Evolutionary conservation across 768 basidiomycete genomes (phyloP).

Genomic region (Russula vinacea): DNA sequence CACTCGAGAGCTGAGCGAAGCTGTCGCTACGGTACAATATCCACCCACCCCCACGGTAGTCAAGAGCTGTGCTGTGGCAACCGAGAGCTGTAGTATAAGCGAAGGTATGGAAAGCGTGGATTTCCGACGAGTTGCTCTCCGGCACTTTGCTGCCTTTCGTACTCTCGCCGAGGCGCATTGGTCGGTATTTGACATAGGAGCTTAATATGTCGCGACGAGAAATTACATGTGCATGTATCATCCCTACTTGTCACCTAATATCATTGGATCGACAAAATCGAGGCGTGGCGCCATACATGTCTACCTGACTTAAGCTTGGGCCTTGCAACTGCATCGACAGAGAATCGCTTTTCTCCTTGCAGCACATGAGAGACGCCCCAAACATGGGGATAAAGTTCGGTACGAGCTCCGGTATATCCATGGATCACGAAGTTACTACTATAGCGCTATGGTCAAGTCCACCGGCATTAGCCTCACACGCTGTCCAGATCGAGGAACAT

Average conservation of each 20-base stretch:
- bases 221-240: slow-evolving; percentile 50
- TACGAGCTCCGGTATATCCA: slow-evolving; percentile 12
- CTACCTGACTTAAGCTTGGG: slow-evolving; percentile 5
- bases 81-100: background rate
- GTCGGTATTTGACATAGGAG: background rate
- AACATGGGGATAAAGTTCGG: slow-evolving; percentile 12
- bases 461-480: too few relatives aligned
- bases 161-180: background rate
- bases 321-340: background rate
- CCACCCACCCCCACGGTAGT: background rate
- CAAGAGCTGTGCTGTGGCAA: background rate
- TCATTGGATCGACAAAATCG: background rate
- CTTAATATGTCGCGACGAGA: slow-evolving; percentile 28
- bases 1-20: background rate
- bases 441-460: background rate
- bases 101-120: background rate
- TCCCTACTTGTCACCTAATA: too few relatives aligned
- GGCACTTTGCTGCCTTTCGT: background rate
- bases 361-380: background rate
- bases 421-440: background rate
- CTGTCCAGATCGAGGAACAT: too few relatives aligned
- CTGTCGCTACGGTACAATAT: background rate
- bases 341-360: slow-evolving; percentile 10
- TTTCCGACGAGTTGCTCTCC: background rate
- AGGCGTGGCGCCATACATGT: background rate